Evolutionary conservation across 1,284 basidiomycete genomes (phyloP).

Genomic region (Leccinum huronense): DNA sequence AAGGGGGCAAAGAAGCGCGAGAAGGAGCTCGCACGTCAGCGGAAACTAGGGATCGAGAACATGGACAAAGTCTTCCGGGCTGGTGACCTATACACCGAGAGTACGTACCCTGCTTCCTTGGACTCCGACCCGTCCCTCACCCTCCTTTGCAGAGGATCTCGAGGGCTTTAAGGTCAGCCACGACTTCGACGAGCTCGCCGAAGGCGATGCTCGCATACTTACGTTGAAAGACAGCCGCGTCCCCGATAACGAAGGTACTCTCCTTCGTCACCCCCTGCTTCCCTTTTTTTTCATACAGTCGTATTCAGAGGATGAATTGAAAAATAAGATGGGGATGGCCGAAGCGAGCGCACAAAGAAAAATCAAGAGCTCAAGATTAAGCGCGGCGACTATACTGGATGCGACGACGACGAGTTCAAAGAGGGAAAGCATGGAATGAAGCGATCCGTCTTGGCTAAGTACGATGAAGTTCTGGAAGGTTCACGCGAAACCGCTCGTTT

Average conservation of each 20-base stretch:
- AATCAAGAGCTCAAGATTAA: conserved; percentile 87
- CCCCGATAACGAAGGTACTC: conserved; percentile 85
- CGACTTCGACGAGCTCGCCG: conserved; percentile 86
- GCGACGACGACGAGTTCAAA: conserved; percentile 93
- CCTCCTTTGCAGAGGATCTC: conserved; percentile 65
- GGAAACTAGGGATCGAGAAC: conserved; percentile 75
- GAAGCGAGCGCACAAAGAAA: conserved; percentile 77
- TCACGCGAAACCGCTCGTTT: conserved; percentile 55
- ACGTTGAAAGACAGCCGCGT: conserved; percentile 95
- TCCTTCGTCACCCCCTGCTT: background rate
- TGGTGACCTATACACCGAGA: conserved; percentile 74
- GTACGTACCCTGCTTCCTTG: conserved; percentile 43
- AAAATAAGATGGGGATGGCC: conserved; percentile 85
- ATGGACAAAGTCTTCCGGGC: conserved; percentile 71
- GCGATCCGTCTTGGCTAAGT: conserved; percentile 86
- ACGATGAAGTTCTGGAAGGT: conserved; percentile 86
- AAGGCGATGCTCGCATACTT: conserved; percentile 92
- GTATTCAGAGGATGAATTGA: conserved; percentile 87
- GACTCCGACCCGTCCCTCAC: conserved; percentile 8
- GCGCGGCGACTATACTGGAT: conserved; percentile 88
- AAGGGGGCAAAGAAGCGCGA: conserved; percentile 86
- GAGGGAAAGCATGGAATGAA: conserved; percentile 75
- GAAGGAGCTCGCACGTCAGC: conserved; percentile 76
- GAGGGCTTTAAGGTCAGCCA: conserved; percentile 94
- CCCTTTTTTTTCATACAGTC: conserved; percentile 10